Evolutionary conservation across 345 rosid species (phyloP).

Genomic region (Nasturtium officinale): DNA sequence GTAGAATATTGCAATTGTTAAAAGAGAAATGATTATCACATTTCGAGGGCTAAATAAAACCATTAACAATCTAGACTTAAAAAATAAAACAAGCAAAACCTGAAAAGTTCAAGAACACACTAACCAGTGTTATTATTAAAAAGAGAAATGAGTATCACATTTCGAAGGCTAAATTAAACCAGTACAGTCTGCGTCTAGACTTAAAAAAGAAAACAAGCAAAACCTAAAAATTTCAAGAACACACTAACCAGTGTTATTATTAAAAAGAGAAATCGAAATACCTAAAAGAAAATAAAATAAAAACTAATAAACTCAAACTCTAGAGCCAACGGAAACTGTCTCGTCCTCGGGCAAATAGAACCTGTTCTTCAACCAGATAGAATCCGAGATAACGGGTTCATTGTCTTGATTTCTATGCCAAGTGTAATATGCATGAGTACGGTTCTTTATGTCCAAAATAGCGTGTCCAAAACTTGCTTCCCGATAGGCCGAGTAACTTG

Average conservation of each 20-base stretch:
- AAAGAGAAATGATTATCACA: not conserved
- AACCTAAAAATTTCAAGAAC: not conserved
- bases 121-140: slow-evolving; percentile 6
- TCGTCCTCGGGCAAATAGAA: slow-evolving; percentile 40
- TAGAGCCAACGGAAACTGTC: not conserved
- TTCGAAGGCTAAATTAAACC: too few relatives aligned
- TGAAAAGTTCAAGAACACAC: not conserved
- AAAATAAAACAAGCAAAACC: too few relatives aligned
- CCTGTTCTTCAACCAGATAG: slow-evolving; percentile 46
- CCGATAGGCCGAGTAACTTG: slow-evolving; percentile 57
- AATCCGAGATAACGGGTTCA: slow-evolving; percentile 46
- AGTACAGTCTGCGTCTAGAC: too few relatives aligned
- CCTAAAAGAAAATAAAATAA: not conserved
- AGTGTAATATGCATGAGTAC: slow-evolving; percentile 55
- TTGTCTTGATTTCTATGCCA: slow-evolving; percentile 65
- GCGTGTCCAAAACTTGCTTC: slow-evolving; percentile 72
- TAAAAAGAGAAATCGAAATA: not conserved
- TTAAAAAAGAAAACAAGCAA: too few relatives aligned
- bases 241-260: slow-evolving; percentile 4
- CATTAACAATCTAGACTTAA: too few relatives aligned
- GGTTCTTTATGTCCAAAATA: slow-evolving; percentile 54
- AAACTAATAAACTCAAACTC: not conserved
- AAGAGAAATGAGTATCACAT: not conserved
- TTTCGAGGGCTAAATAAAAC: too few relatives aligned
- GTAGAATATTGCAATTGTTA: not conserved